These are phyloP conservation scores for Penicillium argentinense DNA, from an alignment of 495 filamentous ascomycete species.

Conservation along the genomic window DNA sequence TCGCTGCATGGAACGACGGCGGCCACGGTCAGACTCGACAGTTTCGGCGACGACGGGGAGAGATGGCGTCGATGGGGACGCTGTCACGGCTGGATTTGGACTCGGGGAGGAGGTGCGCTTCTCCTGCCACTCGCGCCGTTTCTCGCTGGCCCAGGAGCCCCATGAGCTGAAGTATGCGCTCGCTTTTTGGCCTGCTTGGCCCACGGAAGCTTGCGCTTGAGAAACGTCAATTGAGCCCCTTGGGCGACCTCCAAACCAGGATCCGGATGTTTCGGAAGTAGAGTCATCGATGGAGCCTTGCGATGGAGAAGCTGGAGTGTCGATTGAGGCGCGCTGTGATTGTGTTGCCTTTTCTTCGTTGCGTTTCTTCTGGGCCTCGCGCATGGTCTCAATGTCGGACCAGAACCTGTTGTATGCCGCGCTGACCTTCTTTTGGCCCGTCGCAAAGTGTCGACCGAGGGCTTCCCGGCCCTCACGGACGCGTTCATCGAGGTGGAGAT, in stretches of 20 bases:
- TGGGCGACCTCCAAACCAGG: conserved; percentile 32
- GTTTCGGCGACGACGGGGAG: conserved; percentile 30
- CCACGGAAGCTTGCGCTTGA: conserved; percentile 66
- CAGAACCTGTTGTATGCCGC: conserved; percentile 83
- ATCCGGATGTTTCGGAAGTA: conserved; percentile 22
- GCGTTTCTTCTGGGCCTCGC: conserved; percentile 75
- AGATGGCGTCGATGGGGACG: conserved; percentile 33
- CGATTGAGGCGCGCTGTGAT: conserved; percentile 37
- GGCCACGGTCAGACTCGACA: conserved; percentile 32
- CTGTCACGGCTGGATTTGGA: conserved; percentile 10
- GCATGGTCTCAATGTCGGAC: conserved; percentile 81
- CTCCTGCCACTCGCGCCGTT: conserved; percentile 64
- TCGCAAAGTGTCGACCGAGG: conserved; percentile 75
- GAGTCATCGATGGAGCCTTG: conserved; percentile 19
- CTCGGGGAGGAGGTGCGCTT: conserved; percentile 33
- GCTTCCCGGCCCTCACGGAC: conserved; percentile 75
- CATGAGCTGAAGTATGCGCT: conserved; percentile 90
- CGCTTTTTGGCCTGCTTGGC: conserved; percentile 69
- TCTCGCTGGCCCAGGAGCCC: conserved; percentile 93
- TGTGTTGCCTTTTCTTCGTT: conserved; percentile 54
- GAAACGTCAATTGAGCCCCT: conserved; percentile 55
- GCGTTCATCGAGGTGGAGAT: conserved; percentile 84
- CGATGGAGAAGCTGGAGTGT: conserved; percentile 24
- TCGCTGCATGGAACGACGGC: conserved; percentile 33
- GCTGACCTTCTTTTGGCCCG: conserved; percentile 80